Evolutionary conservation across 2,329 filamentous ascomycete genomes (phyloP).

Genomic region (Pseudocercospora ulei): DNA sequence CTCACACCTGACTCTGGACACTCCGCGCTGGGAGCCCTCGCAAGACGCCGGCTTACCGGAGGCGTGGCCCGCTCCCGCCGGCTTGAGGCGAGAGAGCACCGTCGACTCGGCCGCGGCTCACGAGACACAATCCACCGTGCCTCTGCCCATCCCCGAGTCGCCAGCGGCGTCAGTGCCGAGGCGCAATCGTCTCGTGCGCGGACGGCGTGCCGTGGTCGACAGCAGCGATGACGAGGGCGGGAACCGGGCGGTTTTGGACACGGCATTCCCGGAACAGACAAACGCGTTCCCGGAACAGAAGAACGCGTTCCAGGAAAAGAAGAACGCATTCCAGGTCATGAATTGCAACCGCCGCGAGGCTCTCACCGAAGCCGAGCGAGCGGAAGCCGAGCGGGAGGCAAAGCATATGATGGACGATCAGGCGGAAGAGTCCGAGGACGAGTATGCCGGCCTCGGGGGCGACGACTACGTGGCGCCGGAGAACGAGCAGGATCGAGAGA

Average conservation of each 20-base stretch:
- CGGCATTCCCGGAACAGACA: too few relatives aligned
- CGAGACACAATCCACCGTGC: slow-evolving; percentile 31
- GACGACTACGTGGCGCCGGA: slow-evolving; percentile 72
- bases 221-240: slow-evolving; percentile 36
- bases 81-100: slow-evolving; percentile 19
- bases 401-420: slow-evolving; percentile 88
- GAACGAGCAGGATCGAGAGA: slow-evolving; percentile 64
- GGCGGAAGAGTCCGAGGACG: slow-evolving; percentile 94
- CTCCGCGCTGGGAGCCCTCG: slow-evolving; percentile 33
- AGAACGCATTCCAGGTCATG: slow-evolving; percentile 58
- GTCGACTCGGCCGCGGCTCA: slow-evolving; percentile 20
- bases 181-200: slow-evolving; percentile 47
- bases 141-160: slow-evolving; percentile 30
- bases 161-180: slow-evolving; percentile 35
- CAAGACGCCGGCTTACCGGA: slow-evolving; percentile 30
- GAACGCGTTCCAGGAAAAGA: slow-evolving; percentile 44
- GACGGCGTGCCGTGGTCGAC: slow-evolving; percentile 39
- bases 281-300: slow-evolving; percentile 16
- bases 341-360: slow-evolving; percentile 51
- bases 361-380: slow-evolving; percentile 32
- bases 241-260: slow-evolving; percentile 16
- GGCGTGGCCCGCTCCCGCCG: slow-evolving; percentile 22
- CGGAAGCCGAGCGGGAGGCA: slow-evolving; percentile 61
- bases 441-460: slow-evolving; percentile 89
- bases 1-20: slow-evolving; percentile 26